phyloP scores from a whole-genome alignment of 371 early-diverging fungal species.

The Mortierella sp. region DNA sequence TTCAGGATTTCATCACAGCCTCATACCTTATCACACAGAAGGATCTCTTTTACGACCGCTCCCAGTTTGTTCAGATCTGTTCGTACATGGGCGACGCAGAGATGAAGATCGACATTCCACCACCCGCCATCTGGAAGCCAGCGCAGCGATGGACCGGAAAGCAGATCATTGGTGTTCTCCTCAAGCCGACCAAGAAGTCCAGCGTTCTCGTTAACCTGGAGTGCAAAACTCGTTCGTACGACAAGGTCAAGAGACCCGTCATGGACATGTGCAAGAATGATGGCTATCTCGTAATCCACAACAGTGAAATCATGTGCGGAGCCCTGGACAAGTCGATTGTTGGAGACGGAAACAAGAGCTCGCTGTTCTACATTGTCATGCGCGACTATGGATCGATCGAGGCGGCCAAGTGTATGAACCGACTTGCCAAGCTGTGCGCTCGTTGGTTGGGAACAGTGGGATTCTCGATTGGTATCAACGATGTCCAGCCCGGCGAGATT shows the following conservation, averaged over 20 bases:
- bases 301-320: constrained; percentile 97
- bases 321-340: constrained; percentile 96
- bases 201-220: constrained; percentile 88
- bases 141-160: constrained; percentile 78
- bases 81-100: constrained; percentile 89
- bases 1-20: constrained; percentile 99
- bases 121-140: constrained; percentile 93
- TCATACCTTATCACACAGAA: constrained; percentile 94
- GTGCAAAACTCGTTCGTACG: constrained; percentile 86
- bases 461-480: constrained; percentile 98
- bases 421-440: constrained; percentile 94
- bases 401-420: constrained; percentile 95
- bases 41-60: constrained; percentile 96
- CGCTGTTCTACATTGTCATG: constrained; percentile 94
- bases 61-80: constrained; percentile 93
- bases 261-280: constrained; percentile 93
- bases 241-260: constrained; percentile 67
- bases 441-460: constrained; percentile 92
- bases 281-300: constrained; percentile 90
- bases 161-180: constrained; percentile 86
- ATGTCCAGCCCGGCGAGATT: constrained; percentile 93
- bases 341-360: constrained; percentile 97
- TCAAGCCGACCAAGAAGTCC: constrained; percentile 86
- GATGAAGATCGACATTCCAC: constrained; percentile 90
- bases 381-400: constrained; percentile 92